Conservation (phyloP, 306 rosid species). For the Cotoneaster glaucophyllus region DNA sequence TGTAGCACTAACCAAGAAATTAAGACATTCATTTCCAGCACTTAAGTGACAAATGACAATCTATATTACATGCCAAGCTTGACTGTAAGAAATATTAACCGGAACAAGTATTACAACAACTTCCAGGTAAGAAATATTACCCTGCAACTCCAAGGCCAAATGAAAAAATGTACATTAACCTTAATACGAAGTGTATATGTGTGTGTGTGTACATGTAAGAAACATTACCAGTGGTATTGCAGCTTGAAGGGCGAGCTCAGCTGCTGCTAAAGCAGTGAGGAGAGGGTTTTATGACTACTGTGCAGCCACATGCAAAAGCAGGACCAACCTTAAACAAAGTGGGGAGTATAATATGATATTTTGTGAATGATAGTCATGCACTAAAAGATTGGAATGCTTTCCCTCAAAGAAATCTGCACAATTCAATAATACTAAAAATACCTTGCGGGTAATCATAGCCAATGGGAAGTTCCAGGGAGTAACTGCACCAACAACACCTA, state of each 20-base stretch:
- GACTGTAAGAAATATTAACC: neutral
- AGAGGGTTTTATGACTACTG: conserved; percentile 91
- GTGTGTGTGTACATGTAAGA: neutral
- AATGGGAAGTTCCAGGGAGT: conserved; percentile 97
- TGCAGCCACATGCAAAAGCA: conserved; percentile 98
- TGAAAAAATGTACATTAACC: neutral
- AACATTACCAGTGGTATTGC: conserved; percentile 82
- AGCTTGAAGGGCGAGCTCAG: conserved; percentile 91
- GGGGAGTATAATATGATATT: conserved; percentile 13
- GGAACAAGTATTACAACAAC: neutral
- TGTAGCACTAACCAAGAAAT: neutral
- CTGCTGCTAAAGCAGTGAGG: conserved; percentile 96
- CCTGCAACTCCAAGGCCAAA: neutral
- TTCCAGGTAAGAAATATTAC: neutral
- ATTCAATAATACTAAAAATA: conserved; percentile 18
- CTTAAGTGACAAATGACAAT: neutral
- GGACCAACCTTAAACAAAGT: conserved; percentile 77
- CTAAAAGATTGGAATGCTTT: conserved; percentile 1
- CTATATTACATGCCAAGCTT: neutral
- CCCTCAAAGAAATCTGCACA: neutral
- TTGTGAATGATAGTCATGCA: neutral
- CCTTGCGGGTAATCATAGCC: conserved; percentile 98
- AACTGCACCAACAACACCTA: conserved; percentile 94
- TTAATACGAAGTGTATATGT: neutral
- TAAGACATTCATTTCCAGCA: conserved; percentile 1